Conservation (phyloP, 257 asterid species). For the Parsonsia alboflavescens region DNA sequence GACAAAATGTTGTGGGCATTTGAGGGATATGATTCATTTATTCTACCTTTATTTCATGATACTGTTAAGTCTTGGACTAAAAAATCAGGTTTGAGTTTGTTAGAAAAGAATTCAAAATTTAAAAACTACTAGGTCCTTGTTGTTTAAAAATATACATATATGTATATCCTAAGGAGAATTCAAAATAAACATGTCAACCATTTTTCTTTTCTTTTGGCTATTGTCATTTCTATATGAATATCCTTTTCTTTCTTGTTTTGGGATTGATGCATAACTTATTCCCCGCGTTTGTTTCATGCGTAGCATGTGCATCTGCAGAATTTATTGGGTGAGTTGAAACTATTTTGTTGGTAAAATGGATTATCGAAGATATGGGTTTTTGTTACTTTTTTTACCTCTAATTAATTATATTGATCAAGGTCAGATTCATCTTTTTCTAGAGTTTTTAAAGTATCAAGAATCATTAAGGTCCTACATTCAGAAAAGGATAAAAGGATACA, state of each 20-base stretch:
- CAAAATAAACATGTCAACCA: background rate
- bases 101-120: background rate
- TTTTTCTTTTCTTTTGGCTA: background rate
- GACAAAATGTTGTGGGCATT: background rate
- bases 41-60: background rate
- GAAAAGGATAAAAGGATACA: background rate
- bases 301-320: background rate
- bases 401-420: background rate
- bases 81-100: background rate
- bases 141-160: background rate
- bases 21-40: background rate
- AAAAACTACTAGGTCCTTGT: background rate
- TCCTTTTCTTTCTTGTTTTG: background rate
- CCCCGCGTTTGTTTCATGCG: background rate
- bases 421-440: background rate
- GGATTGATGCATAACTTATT: background rate
- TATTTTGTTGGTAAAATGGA: background rate
- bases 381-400: background rate
- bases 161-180: background rate
- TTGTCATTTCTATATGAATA: background rate
- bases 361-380: background rate
- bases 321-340: background rate
- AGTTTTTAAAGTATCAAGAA: background rate
- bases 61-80: background rate
- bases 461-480: background rate